Percentiles rank a stretch among this genome's conserved stretches.
Evolutionary conservation across 257 asterid genomes (phyloP).

Genomic region (Capsicum pubescens): DNA sequence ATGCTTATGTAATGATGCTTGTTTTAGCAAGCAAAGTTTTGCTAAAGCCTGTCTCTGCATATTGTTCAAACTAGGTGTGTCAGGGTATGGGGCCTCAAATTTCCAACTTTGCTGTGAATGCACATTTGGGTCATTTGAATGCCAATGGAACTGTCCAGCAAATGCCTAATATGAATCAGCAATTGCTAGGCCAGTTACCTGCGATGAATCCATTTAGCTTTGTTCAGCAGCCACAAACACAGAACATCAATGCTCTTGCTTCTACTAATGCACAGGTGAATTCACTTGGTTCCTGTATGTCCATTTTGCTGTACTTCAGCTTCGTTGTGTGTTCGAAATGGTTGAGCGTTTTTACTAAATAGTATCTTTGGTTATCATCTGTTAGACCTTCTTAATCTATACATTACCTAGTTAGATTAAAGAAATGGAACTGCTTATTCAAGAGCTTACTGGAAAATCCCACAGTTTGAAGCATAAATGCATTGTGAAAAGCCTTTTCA

Average conservation of each 20-base stretch:
- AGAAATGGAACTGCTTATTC: slow-evolving; percentile 21
- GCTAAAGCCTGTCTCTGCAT: slow-evolving; percentile 29
- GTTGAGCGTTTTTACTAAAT: not conserved
- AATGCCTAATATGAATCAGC: slow-evolving; percentile 43
- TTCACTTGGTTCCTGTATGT: slow-evolving; percentile 5
- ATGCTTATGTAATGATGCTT: slow-evolving; percentile 15
- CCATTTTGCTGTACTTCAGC: slow-evolving; percentile 33
- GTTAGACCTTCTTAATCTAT: not conserved
- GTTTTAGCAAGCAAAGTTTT: slow-evolving; percentile 25
- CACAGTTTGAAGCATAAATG: slow-evolving; percentile 25
- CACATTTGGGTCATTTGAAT: slow-evolving; percentile 45
- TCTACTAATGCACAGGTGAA: slow-evolving; percentile 52
- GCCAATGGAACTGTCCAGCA: slow-evolving; percentile 51
- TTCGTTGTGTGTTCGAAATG: not conserved
- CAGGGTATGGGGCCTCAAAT: slow-evolving; percentile 43
- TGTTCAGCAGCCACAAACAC: slow-evolving; percentile 27
- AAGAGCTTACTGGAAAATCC: not conserved
- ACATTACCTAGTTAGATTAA: slow-evolving; percentile 16
- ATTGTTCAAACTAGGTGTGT: slow-evolving; percentile 18
- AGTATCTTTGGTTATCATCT: slow-evolving; percentile 36
- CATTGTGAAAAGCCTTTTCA: slow-evolving; percentile 33
- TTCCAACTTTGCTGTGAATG: slow-evolving; percentile 44
- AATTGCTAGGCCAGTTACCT: slow-evolving; percentile 37
- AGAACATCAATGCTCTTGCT: slow-evolving; percentile 41
- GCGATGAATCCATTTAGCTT: slow-evolving; percentile 12